Base-by-base conservation (phyloP, 306 rosid species). In the Datisca glomerata region DNA sequence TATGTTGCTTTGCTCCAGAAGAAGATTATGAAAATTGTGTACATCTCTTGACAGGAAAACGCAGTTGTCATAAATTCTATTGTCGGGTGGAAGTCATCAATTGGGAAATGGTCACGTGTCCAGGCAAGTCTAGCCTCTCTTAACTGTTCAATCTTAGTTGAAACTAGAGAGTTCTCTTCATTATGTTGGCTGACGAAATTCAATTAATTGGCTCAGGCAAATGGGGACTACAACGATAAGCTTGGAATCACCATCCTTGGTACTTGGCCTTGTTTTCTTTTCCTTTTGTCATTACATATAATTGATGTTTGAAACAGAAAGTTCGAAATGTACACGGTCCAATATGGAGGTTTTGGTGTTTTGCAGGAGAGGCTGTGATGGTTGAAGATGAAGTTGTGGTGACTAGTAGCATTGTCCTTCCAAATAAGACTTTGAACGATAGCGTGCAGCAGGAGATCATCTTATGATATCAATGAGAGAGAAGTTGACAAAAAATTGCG, bases 51-150 rank as follows among this genome's bases (percentile, higher is more conserved):
- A 48, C 93, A 89, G 95, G 98, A 89, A 45, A 89, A 84, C 62
- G 93, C 93, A 1, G 81, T 84, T 41, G 78, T 80, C 12, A 60
- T 67, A 24, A 75, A 84, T 61, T 77, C 96, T 45, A 89, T 89
- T 63, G 74, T 89, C 55, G 98, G 98, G 60, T 89, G 98, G 98
- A 89, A 89, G 62, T 89, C 98, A 18, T 63, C 94, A 50, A 44
- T 89, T 45, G 98, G 98, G 40, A 72, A 61, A 63, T 89, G 98
- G 96, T 75, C 98, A 0, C 77, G 81, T 51, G 93, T 84, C 61
- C 96, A 89, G 98, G 98, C 69, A 80, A 75, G 86, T 80, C 64
- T 45, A 28, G 18, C 36, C 33, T 28, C 33, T 28, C 33, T 6
- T 28, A 28, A 6, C 33, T 6, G 7, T 6, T 28, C 33, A 0